Evolutionary conservation across 169 alveolate species (phyloP).

Genomic region (Babesia sp.): DNA sequence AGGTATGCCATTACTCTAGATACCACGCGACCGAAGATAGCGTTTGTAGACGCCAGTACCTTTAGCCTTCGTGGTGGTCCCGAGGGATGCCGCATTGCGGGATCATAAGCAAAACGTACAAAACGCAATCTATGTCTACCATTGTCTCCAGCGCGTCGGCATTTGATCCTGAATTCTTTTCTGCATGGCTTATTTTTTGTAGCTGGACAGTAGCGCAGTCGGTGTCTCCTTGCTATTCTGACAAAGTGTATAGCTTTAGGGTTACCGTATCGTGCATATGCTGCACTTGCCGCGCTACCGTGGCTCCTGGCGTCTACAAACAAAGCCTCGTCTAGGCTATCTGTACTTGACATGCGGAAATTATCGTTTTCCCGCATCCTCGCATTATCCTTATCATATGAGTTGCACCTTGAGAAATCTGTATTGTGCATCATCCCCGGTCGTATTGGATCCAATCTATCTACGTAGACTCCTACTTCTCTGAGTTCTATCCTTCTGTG

Average conservation of each 20-base stretch:
- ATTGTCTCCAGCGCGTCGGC: constrained; percentile 9
- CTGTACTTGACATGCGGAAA: neutral
- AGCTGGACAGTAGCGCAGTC: constrained; percentile 9
- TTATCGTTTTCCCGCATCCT: neutral
- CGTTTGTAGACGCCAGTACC: constrained; percentile 7
- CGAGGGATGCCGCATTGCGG: neutral
- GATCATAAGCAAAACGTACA: neutral
- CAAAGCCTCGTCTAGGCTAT: neutral
- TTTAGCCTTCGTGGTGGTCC: neutral
- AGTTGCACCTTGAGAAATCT: neutral
- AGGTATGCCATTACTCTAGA: constrained; percentile 14
- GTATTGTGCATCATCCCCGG: constrained; percentile 2
- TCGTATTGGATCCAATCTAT: constrained; percentile 58
- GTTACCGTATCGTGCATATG: neutral
- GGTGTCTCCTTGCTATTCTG: neutral
- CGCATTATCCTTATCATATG: neutral
- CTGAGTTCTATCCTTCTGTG: constrained; percentile 49
- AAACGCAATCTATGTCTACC: constrained; percentile 9
- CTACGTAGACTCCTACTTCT: constrained; percentile 60
- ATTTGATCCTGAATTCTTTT: constrained; percentile 12
- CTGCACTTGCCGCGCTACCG: neutral
- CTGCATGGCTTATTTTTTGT: neutral
- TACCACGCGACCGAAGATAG: neutral
- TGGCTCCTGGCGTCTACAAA: constrained; percentile 29
- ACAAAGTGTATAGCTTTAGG: neutral